These are phyloP conservation scores for Lactuca saligna DNA, from an alignment of 129 eudicot species.

Conservation along the genomic window DNA sequence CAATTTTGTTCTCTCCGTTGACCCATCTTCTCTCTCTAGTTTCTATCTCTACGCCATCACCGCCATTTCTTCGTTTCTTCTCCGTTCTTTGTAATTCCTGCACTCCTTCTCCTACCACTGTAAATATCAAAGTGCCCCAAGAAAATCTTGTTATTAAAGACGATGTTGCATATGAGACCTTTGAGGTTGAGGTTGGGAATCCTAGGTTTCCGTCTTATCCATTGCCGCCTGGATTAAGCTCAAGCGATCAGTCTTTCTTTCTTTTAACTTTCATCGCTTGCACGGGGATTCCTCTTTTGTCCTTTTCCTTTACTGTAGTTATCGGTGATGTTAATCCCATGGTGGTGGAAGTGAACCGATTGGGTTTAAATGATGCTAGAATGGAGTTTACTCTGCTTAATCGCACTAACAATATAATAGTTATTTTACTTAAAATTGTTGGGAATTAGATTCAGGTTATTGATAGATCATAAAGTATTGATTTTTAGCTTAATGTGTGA, in stretches of 20 bases:
- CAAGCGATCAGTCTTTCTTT: constrained; percentile 64
- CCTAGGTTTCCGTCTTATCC: no score
- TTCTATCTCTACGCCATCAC: constrained; percentile 2
- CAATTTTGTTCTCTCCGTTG: constrained; percentile 9
- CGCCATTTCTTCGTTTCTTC: constrained; percentile 8
- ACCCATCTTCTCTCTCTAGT: neutral
- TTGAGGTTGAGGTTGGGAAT: constrained; percentile 39
- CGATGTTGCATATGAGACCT: constrained; percentile 8
- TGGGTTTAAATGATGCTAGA: no score
- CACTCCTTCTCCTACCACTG: neutral
- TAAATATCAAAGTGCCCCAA: neutral
- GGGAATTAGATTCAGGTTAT: neutral
- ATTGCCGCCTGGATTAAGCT: constrained; percentile 44
- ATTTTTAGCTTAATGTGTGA: constrained; percentile 1
- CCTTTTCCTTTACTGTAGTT: no score
- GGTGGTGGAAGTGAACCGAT: no score
- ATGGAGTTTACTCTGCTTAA: no score
- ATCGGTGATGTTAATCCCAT: no score
- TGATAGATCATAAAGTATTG: neutral
- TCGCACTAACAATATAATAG: neutral
- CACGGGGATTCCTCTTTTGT: constrained; percentile 40
- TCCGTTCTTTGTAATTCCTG: constrained; percentile 12
- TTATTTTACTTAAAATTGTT: no score
- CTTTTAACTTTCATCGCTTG: constrained; percentile 70
- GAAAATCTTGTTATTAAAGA: neutral